Percentiles rank a stretch among this genome's conserved stretches.
Conservation (phyloP, 306 rosid species). For the barrel medic (Medicago truncatula) region DNA sequence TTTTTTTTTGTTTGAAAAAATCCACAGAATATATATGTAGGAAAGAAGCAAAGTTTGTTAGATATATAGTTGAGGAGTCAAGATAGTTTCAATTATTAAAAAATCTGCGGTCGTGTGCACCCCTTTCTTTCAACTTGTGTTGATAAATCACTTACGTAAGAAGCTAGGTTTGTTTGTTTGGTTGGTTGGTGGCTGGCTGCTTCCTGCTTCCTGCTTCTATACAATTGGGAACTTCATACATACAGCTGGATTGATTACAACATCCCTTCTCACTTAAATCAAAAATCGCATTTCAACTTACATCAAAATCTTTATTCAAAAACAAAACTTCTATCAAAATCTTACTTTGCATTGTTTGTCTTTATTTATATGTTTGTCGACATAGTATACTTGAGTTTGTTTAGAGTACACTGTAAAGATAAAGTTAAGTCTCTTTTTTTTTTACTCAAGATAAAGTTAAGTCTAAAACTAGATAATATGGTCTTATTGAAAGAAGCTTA, state of each 20-base stretch:
- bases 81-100: background rate
- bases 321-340: background rate
- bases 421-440: background rate
- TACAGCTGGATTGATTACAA: constrained; percentile 43
- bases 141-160: constrained; percentile 14
- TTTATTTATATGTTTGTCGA: constrained; percentile 12
- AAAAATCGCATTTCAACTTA: constrained; percentile 12
- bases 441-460: background rate
- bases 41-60: constrained; percentile 34
- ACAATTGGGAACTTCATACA: constrained; percentile 8
- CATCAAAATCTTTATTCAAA: constrained; percentile 1
- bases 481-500: background rate
- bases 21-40: background rate
- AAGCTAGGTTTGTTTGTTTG: constrained; percentile 14
- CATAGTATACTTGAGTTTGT: background rate
- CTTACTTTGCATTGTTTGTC: constrained; percentile 23
- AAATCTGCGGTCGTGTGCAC: background rate
- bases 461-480: background rate
- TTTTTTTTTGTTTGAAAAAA: no score
- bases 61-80: constrained; percentile 40
- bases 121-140: background rate
- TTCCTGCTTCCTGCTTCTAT: background rate
- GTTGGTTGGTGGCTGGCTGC: constrained; percentile 35
- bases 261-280: constrained; percentile 17
- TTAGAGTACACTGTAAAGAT: background rate